Conservation (phyloP, 1,284 basidiomycete species). For the Athelia psychrophila region DNA sequence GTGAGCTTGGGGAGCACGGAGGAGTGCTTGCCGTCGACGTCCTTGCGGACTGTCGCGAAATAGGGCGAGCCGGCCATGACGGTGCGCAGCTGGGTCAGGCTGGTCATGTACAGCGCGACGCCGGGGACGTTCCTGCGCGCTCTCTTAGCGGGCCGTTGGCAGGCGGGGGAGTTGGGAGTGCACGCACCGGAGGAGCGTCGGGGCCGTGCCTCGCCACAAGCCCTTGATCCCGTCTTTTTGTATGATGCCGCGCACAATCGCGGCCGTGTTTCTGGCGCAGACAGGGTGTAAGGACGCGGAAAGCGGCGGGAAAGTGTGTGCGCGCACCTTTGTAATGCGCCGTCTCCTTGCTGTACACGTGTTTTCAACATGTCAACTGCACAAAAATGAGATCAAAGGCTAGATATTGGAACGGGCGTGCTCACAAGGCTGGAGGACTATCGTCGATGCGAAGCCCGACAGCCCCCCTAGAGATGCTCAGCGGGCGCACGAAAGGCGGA, state of each 20-base stretch:
- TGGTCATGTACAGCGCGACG: conserved; percentile 90
- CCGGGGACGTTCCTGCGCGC: conserved; percentile 85
- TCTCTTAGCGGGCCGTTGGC: not conserved
- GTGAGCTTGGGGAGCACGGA: conserved; percentile 79
- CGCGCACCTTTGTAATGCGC: conserved; percentile 33
- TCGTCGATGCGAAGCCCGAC: conserved; percentile 71
- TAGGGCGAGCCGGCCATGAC: conserved; percentile 66
- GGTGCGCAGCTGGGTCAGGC: conserved; percentile 75
- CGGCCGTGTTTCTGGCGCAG: conserved; percentile 30
- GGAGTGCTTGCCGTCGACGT: conserved; percentile 20
- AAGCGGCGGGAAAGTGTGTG: conserved; percentile 4
- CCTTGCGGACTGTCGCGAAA: conserved; percentile 44
- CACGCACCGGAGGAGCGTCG: conserved; percentile 72
- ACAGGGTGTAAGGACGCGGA: too few relatives aligned
- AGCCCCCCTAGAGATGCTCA: conserved; percentile 50
- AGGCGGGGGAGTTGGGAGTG: not conserved
- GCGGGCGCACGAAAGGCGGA: conserved; percentile 1
- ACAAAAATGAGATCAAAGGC: conserved; percentile 5
- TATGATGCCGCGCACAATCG: conserved; percentile 56
- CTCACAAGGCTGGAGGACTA: conserved; percentile 77
- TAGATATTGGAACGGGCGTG: conserved; percentile 22
- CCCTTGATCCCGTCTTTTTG: conserved; percentile 60
- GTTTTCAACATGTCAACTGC: conserved; percentile 90
- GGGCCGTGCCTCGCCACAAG: conserved; percentile 85
- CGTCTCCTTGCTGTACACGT: conserved; percentile 77